Evolutionary conservation across 179 eudicot species (phyloP).

Genomic region (Corrigiola litoralis): DNA sequence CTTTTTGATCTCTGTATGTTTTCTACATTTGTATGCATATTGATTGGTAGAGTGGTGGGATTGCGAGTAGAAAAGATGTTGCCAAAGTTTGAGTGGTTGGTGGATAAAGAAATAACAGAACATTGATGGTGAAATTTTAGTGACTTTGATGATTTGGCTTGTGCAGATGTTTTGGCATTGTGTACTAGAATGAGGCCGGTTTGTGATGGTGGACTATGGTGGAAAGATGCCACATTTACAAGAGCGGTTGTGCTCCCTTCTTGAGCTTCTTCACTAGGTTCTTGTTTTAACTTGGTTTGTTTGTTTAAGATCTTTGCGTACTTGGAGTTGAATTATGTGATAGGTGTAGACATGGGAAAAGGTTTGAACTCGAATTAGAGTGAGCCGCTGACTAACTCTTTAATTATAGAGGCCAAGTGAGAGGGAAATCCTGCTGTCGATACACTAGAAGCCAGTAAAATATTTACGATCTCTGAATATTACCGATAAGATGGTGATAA

Average conservation of each 20-base stretch:
- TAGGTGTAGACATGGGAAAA: not conserved
- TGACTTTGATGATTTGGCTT: constrained; percentile 9
- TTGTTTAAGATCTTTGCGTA: not conserved
- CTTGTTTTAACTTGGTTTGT: not conserved
- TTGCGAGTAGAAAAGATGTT: not conserved
- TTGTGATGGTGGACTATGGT: constrained; percentile 95
- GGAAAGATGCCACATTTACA: constrained; percentile 95
- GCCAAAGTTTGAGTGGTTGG: not conserved
- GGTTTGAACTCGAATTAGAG: not conserved
- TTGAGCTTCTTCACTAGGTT: constrained; percentile 62
- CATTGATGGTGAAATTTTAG: not conserved
- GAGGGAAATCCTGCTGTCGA: too few species aligned
- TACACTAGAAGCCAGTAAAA: too few species aligned
- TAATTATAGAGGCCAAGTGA: not conserved
- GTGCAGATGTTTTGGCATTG: constrained; percentile 79
- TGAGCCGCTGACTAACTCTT: not conserved
- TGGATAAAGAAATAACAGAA: not conserved
- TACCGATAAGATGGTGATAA: too few species aligned
- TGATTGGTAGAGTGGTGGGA: not conserved
- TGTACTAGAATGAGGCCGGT: constrained; percentile 88
- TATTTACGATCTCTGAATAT: too few species aligned
- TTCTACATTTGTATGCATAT: not conserved
- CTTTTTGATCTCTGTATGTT: too few species aligned
- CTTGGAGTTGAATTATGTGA: not conserved
- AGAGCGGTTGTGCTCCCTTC: constrained; percentile 52